Evolutionary conservation across 306 rosid genomes (phyloP).

Genomic region (Corylus avellana): DNA sequence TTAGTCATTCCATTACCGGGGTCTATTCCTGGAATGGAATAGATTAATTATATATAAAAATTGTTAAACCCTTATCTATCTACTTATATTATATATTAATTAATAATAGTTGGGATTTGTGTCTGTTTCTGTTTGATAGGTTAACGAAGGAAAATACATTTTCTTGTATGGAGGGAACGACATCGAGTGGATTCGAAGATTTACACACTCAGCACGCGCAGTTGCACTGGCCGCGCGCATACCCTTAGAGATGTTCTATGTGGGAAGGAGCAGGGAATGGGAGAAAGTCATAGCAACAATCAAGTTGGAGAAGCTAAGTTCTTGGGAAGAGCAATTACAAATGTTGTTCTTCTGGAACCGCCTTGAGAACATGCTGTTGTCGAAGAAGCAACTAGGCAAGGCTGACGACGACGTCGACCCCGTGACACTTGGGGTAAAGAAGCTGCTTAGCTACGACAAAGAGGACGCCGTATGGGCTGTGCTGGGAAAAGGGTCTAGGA

Average conservation of each 20-base stretch:
- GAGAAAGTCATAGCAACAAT: constrained; percentile 49
- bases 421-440: too few relatives aligned
- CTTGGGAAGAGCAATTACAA: neutral
- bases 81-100: neutral
- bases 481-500: too few relatives aligned
- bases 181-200: constrained; percentile 46
- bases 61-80: neutral
- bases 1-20: too few relatives aligned
- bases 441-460: too few relatives aligned
- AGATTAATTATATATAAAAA: neutral
- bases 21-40: too few relatives aligned
- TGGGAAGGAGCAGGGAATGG: constrained; percentile 52
- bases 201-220: constrained; percentile 44
- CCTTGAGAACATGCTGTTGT: too few relatives aligned
- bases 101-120: neutral
- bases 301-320: constrained; percentile 39
- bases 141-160: constrained; percentile 49
- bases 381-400: too few relatives aligned
- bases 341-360: too few relatives aligned
- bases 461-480: too few relatives aligned
- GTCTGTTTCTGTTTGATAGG: constrained; percentile 22
- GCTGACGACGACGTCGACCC: too few relatives aligned
- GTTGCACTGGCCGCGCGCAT: constrained; percentile 37
- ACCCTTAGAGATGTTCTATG: constrained; percentile 54
- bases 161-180: constrained; percentile 64